Base-by-base conservation (phyloP, 257 asterid genomes). In the Forsythia suspensa region DNA sequence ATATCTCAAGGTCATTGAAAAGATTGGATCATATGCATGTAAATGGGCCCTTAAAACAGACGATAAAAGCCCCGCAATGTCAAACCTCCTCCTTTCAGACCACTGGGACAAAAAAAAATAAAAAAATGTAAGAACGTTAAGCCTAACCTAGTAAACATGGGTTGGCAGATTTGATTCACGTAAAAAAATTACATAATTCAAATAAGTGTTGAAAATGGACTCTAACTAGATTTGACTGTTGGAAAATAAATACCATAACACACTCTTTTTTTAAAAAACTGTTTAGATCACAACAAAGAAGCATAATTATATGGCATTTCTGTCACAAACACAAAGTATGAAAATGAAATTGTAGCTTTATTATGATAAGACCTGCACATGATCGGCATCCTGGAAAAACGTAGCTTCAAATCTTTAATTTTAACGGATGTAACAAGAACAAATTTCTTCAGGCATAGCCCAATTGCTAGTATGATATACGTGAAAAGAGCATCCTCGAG, bases 1-100 rank as follows among this genome's bases (percentile, higher is more conserved):
- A 80, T 94, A 92, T 92, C 95, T 89, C 94, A 96, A 84, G 44
- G 98, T 85, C 99, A 94, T 86, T 68, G 97, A 82, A 75, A 96
- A 90, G 73, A 94, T 83, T 66, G 99, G 99, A 81, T 96, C 99
- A 52, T 91, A 90, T 69, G 98, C 97, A 66, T 82, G 90, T 79
- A 92, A 85, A 85, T 96, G 92, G 65, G 97, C 90, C 74, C 97
- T 91, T 83, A 96, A 87, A 74, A 94, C 89, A 85, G 98, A 92
- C 61, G 95, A 88, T 52, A 96, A 74, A 75, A 92, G 85, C 83
- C 98, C 99, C 29, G 98, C 96, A 85, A 94, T 91, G 82, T 96
- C 97, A 78, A 86, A 88, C 89, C 99, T 93, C 86, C 94, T 90
- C 89, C 79, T 90, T 81, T 89, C 93, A 74, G 97, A 89, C 99